phyloP scores from a whole-genome alignment of 2,329 filamentous ascomycete species.

The Fusarium citri region DNA sequence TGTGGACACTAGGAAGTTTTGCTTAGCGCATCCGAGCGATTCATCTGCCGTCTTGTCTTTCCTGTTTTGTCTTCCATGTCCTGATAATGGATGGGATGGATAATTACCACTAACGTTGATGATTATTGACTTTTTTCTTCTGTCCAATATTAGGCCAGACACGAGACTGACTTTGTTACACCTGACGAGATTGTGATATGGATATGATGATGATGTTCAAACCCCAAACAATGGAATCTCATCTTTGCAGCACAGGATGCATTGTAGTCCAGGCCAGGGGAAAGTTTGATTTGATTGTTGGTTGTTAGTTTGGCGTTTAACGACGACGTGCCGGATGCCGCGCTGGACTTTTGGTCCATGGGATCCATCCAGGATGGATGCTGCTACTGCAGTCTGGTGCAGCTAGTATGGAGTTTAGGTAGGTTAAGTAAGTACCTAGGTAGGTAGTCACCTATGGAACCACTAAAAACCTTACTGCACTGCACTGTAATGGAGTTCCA shows the following conservation, averaged over 20 bases:
- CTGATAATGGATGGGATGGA: neutral
- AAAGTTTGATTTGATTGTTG: slow-evolving; percentile 22
- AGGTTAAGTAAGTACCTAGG: too few relatives aligned
- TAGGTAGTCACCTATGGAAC: neutral
- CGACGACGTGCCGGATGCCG: slow-evolving; percentile 27
- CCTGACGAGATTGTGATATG: slow-evolving; percentile 3
- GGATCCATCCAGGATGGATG: too few relatives aligned
- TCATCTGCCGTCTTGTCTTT: neutral
- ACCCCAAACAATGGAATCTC: slow-evolving; percentile 7
- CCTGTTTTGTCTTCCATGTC: neutral
- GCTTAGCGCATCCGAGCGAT: slow-evolving; percentile 12
- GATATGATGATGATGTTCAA: neutral
- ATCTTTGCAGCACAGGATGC: slow-evolving; percentile 27
- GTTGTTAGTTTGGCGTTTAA: slow-evolving; percentile 20
- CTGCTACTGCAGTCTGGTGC: neutral
- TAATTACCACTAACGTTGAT: neutral
- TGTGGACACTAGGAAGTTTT: slow-evolving; percentile 4
- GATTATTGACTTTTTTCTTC: neutral
- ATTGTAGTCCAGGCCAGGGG: slow-evolving; percentile 22
- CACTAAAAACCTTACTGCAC: neutral
- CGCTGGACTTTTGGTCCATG: slow-evolving; percentile 19
- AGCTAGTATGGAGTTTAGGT: too few relatives aligned
- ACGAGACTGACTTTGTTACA: slow-evolving; percentile 20
- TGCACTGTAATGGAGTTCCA: neutral
- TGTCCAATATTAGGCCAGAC: slow-evolving; percentile 1